Percentiles rank a stretch among this genome's conserved stretches.
These are phyloP conservation scores for Leptographium lundbergii DNA, from an alignment of 2,329 filamentous ascomycete genomes.

Conservation along the genomic window DNA sequence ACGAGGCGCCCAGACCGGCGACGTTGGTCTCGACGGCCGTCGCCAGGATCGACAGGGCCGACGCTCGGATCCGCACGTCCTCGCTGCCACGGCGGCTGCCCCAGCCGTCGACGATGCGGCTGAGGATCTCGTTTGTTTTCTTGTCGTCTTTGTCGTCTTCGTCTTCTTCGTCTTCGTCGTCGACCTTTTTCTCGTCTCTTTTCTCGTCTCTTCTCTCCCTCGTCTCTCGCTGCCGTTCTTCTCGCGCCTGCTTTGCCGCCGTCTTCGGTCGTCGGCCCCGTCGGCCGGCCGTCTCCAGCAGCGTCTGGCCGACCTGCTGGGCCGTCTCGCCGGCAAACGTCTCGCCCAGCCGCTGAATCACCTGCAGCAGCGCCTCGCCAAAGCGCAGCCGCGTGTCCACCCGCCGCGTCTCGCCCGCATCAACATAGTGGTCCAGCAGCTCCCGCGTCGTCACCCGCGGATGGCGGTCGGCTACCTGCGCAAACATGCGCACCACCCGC, in stretches of 20 bases:
- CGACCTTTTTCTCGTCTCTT: conserved; percentile 36
- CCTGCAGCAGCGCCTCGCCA: conserved; percentile 53
- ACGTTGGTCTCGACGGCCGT: conserved; percentile 48
- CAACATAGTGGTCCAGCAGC: conserved; percentile 54
- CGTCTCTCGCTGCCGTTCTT: conserved; percentile 33
- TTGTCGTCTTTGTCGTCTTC: conserved; percentile 29
- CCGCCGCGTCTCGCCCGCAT: conserved; percentile 41
- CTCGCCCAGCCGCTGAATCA: conserved; percentile 47
- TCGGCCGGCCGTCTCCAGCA: conserved; percentile 52
- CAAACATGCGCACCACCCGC: conserved; percentile 52
- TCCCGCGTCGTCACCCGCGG: conserved; percentile 49
- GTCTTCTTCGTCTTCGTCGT: conserved; percentile 39
- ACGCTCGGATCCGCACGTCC: conserved; percentile 57
- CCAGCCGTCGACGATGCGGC: conserved; percentile 54
- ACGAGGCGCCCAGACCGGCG: conserved; percentile 36
- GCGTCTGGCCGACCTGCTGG: conserved; percentile 37
- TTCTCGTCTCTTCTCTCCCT: conserved; percentile 30
- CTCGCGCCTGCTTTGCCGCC: conserved; percentile 38
- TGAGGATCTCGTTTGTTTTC: conserved; percentile 36
- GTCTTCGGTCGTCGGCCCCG: conserved; percentile 49
- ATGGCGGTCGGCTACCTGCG: conserved; percentile 47
- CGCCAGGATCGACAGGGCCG: conserved; percentile 54
- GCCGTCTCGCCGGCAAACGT: conserved; percentile 43
- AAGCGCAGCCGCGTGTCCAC: conserved; percentile 56
- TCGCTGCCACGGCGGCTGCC: conserved; percentile 52